A percentile compares a stretch with the other conserved stretches of the same genome.
Conservation (phyloP, 2,329 filamentous ascomycete genomes). For the Neopestalotiopsis sp. region DNA sequence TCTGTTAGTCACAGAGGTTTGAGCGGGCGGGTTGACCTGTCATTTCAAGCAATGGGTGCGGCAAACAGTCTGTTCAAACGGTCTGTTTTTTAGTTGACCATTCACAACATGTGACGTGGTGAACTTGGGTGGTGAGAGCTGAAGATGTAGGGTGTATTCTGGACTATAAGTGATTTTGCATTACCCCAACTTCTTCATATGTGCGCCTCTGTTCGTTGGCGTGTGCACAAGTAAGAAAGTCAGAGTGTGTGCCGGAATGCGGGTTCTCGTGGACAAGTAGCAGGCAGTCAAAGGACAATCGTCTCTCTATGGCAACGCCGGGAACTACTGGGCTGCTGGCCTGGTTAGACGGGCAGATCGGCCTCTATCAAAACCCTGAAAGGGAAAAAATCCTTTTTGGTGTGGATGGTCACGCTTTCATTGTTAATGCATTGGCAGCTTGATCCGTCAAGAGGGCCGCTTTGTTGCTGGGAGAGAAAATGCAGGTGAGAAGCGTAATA, state of each 20-base stretch:
- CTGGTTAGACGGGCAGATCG: background rate
- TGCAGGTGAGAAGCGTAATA: slow-evolving; percentile 18
- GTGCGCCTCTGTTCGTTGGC: background rate
- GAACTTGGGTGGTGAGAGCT: background rate
- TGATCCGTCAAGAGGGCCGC: background rate
- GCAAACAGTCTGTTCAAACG: background rate
- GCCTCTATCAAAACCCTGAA: slow-evolving; percentile 5
- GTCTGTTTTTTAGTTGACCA: background rate
- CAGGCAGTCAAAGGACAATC: background rate
- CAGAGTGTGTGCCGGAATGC: background rate
- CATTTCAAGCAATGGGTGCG: background rate
- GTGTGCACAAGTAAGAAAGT: background rate
- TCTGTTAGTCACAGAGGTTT: background rate
- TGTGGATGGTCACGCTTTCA: background rate
- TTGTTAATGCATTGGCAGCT: slow-evolving; percentile 1
- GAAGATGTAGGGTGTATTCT: background rate
- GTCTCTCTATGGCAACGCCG: slow-evolving; percentile 1
- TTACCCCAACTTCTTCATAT: background rate
- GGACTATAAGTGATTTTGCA: background rate
- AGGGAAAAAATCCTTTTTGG: slow-evolving; percentile 8
- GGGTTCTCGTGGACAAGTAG: background rate
- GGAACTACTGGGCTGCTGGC: background rate
- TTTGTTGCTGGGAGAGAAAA: slow-evolving; percentile 1
- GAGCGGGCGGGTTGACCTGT: background rate
- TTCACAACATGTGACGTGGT: background rate